Evolutionary conservation across 2,329 filamentous ascomycete species (phyloP).

Genomic region (Apiospora kogelbergensis): DNA sequence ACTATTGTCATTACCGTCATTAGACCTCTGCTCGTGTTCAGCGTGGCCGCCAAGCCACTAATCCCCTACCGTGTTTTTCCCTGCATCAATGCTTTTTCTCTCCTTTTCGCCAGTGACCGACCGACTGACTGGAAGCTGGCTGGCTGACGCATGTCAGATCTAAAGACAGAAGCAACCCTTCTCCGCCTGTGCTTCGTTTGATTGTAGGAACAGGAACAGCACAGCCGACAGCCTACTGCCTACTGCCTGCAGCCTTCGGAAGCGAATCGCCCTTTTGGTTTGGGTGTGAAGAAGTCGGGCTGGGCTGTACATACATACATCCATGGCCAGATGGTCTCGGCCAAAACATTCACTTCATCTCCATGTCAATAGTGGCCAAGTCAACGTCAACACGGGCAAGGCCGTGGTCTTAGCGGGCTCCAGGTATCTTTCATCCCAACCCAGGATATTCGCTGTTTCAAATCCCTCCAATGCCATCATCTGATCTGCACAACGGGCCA

Average conservation of each 20-base stretch:
- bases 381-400: not conserved
- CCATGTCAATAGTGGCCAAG: not conserved
- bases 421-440: not conserved
- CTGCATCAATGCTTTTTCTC: not conserved
- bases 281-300: not conserved
- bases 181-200: not conserved
- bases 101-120: not conserved
- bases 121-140: too few species aligned
- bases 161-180: not conserved
- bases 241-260: not conserved
- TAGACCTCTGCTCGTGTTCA: not conserved
- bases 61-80: not conserved
- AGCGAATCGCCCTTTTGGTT: not conserved
- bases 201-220: not conserved
- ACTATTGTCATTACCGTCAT: not conserved
- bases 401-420: not conserved
- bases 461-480: constrained; percentile 1
- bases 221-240: not conserved
- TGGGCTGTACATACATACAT: not conserved
- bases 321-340: not conserved
- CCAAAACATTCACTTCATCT: not conserved
- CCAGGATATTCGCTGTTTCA: constrained; percentile 1
- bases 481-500: not conserved
- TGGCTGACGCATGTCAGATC: constrained; percentile 2
- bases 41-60: not conserved